Conservation (phyloP, 768 basidiomycete genomes). For the Pholiota microspora region DNA sequence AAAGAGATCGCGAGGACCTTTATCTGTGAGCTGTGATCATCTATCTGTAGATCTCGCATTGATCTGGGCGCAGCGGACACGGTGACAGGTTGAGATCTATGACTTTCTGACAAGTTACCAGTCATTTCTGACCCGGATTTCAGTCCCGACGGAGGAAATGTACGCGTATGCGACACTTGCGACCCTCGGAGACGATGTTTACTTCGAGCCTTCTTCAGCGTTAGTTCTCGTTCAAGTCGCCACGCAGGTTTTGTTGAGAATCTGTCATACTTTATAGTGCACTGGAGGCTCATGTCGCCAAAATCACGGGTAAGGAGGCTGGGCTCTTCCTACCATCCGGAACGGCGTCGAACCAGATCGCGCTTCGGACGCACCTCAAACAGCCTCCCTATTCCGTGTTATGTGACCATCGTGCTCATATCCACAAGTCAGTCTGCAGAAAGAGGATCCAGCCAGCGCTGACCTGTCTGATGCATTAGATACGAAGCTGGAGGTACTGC, state of each 20-base stretch:
- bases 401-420: slow-evolving; percentile 85
- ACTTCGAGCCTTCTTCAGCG: slow-evolving; percentile 58
- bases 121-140: slow-evolving; percentile 4
- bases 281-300: slow-evolving; percentile 69
- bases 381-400: slow-evolving; percentile 91
- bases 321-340: slow-evolving; percentile 86
- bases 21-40: slow-evolving; percentile 50
- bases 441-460: too few species aligned
- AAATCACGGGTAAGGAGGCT: slow-evolving; percentile 86
- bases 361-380: slow-evolving; percentile 80
- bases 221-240: slow-evolving; percentile 21
- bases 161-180: slow-evolving; percentile 63
- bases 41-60: background rate
- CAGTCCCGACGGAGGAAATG: slow-evolving; percentile 74
- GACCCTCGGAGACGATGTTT: slow-evolving; percentile 79
- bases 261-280: slow-evolving; percentile 41
- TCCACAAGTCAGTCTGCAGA: slow-evolving; percentile 49
- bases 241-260: background rate
- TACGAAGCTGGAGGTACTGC: slow-evolving; percentile 92
- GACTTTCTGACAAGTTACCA: slow-evolving; percentile 3
- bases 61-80: slow-evolving; percentile 42
- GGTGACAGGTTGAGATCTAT: slow-evolving; percentile 46
- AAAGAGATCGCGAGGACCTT: slow-evolving; percentile 67
- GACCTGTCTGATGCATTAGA: slow-evolving; percentile 38
- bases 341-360: slow-evolving; percentile 88